These are phyloP conservation scores for Xylaria sp. DNA, from an alignment of 2,329 filamentous ascomycete genomes.

Conservation along the genomic window DNA sequence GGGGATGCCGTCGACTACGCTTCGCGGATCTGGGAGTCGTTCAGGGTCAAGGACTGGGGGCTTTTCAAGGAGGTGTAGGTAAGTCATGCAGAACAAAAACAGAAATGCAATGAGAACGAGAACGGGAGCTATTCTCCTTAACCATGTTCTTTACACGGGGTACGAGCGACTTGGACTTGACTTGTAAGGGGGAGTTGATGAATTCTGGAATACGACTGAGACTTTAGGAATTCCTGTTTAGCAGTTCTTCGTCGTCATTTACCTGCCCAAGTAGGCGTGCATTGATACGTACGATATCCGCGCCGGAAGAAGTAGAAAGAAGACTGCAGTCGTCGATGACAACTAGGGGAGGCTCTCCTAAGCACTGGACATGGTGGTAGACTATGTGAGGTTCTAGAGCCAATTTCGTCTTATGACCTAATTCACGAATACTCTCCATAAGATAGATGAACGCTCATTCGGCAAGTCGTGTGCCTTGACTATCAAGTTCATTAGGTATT, in stretches of 20 bases:
- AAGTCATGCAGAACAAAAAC: background rate
- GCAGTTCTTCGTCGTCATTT: too few species aligned
- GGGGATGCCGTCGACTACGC: slow-evolving; percentile 76
- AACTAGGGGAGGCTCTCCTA: background rate
- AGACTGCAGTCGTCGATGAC: background rate
- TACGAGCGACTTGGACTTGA: background rate
- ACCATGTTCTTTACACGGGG: background rate
- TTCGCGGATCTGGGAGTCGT: slow-evolving; percentile 74
- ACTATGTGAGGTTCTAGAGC: slow-evolving; percentile 2
- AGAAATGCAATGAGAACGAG: background rate
- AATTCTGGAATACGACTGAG: background rate
- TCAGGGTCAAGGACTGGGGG: slow-evolving; percentile 83
- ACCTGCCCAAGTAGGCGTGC: background rate
- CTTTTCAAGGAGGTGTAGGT: slow-evolving; percentile 67
- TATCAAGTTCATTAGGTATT: background rate
- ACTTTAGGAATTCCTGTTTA: background rate
- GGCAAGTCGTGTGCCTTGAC: background rate
- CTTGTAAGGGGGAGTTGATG: background rate
- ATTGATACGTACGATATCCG: background rate
- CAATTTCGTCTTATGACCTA: slow-evolving; percentile 16
- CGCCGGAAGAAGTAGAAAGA: background rate
- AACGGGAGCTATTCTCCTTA: too few species aligned
- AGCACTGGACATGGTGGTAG: slow-evolving; percentile 1
- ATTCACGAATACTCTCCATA: slow-evolving; percentile 10
- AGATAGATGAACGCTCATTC: slow-evolving; percentile 1